These are phyloP conservation scores for Yamadazyma kitorensis DNA, from an alignment of 805 yeast species.

Conservation along the genomic window DNA sequence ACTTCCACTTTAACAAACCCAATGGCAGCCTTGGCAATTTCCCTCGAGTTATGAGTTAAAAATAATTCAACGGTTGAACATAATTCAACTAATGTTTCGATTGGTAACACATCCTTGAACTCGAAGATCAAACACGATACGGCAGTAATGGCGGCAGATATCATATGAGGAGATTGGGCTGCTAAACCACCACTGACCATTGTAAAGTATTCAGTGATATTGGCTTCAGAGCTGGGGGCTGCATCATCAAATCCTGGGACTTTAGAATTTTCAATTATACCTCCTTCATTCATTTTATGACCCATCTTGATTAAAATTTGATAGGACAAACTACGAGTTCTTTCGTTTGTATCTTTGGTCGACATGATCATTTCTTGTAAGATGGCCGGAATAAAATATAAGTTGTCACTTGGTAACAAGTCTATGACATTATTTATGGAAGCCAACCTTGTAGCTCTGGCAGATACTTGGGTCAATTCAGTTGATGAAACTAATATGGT, in stretches of 20 bases:
- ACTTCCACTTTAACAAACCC: constrained; percentile 93
- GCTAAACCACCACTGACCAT: constrained; percentile 96
- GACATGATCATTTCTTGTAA: constrained; percentile 86
- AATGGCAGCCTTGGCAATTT: constrained; percentile 89
- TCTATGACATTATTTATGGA: constrained; percentile 63
- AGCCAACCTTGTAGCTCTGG: constrained; percentile 75
- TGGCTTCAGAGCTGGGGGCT: constrained; percentile 64
- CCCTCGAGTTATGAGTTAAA: constrained; percentile 85
- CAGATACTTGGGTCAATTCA: constrained; percentile 60
- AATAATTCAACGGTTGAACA: constrained; percentile 85
- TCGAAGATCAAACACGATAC: constrained; percentile 84
- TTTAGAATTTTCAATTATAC: constrained; percentile 59
- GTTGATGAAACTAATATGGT: constrained; percentile 56
- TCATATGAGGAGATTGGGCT: constrained; percentile 92
- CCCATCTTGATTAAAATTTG: constrained; percentile 78
- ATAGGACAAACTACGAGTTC: constrained; percentile 80
- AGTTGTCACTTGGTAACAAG: constrained; percentile 58
- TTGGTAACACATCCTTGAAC: constrained; percentile 64
- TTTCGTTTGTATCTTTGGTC: constrained; percentile 91
- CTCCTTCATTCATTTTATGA: constrained; percentile 66
- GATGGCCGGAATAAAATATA: constrained; percentile 76
- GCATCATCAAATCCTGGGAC: constrained; percentile 65
- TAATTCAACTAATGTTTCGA: constrained; percentile 65
- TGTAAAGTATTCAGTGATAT: constrained; percentile 79
- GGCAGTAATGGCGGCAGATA: constrained; percentile 89